phyloP scores from a whole-genome alignment of 176 grass and related monocot species.

The Eleusine coracana region DNA sequence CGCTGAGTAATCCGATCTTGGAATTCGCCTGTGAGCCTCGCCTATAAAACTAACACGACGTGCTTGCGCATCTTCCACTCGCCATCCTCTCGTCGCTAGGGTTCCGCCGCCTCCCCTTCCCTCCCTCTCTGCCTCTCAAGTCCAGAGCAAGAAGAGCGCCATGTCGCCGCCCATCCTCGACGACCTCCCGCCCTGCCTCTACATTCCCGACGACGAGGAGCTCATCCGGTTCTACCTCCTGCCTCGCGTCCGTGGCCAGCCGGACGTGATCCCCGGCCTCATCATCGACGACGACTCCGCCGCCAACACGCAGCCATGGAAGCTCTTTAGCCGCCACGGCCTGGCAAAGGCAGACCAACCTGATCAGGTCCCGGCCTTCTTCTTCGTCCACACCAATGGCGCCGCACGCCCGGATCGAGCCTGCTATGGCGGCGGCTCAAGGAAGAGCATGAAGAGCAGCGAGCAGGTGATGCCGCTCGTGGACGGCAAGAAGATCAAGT shows the following conservation, averaged over 20 bases:
- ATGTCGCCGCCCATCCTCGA: no score
- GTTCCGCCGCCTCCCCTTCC: no score
- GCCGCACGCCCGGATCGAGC: background rate
- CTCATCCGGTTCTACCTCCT: slow-evolving; percentile 2
- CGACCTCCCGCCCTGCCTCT: background rate
- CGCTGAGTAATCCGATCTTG: no score
- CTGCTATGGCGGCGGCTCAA: background rate
- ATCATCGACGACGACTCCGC: slow-evolving; percentile 14
- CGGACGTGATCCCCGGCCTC: background rate
- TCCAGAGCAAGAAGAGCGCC: background rate
- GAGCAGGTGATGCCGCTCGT: no score
- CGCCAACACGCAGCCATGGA: slow-evolving; percentile 23
- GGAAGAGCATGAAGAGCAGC: background rate
- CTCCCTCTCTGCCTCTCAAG: no score
- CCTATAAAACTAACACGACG: no score
- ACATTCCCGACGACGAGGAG: background rate
- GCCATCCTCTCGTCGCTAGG: no score
- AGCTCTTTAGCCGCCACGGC: background rate
- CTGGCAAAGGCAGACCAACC: background rate
- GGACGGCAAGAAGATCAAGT: background rate
- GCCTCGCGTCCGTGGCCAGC: background rate
- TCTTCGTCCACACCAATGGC: background rate
- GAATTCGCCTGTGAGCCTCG: no score
- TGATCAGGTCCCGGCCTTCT: background rate
- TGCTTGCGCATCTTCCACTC: no score